phyloP scores from a whole-genome alignment of 495 filamentous ascomycete genomes.

The Xylaria flabelliformis region DNA sequence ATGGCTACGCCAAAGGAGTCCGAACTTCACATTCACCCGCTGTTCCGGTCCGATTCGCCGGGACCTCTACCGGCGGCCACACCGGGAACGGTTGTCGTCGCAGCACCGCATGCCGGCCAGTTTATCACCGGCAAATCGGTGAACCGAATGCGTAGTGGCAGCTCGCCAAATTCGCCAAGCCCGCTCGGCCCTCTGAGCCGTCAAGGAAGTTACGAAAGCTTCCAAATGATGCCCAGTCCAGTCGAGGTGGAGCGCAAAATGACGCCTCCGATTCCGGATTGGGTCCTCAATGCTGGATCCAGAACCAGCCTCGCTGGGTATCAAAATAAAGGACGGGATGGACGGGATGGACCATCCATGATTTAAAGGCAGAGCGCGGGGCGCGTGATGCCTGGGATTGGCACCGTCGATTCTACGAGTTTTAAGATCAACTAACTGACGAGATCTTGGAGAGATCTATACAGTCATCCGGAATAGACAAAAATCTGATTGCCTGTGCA shows the following conservation, averaged over 20 bases:
- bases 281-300: slow-evolving; percentile 58
- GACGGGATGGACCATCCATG: slow-evolving; percentile 1
- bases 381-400: background rate
- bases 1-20: slow-evolving; percentile 49
- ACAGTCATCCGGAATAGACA: slow-evolving; percentile 24
- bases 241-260: slow-evolving; percentile 51
- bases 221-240: slow-evolving; percentile 40
- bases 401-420: background rate
- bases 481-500: slow-evolving; percentile 11
- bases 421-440: background rate
- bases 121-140: slow-evolving; percentile 66
- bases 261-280: slow-evolving; percentile 66
- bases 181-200: slow-evolving; percentile 48
- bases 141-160: slow-evolving; percentile 71
- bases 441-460: slow-evolving; percentile 12
- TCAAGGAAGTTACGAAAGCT: slow-evolving; percentile 57
- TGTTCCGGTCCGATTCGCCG: slow-evolving; percentile 79
- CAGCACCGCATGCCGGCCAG: slow-evolving; percentile 72
- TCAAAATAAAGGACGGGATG: slow-evolving; percentile 31
- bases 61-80: slow-evolving; percentile 71
- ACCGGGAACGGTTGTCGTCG: slow-evolving; percentile 72
- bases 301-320: slow-evolving; percentile 51
- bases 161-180: slow-evolving; percentile 61
- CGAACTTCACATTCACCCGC: slow-evolving; percentile 83
- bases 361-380: background rate